Conservation (phyloP, 805 yeast species). For the Candida sakaeoensis region DNA sequence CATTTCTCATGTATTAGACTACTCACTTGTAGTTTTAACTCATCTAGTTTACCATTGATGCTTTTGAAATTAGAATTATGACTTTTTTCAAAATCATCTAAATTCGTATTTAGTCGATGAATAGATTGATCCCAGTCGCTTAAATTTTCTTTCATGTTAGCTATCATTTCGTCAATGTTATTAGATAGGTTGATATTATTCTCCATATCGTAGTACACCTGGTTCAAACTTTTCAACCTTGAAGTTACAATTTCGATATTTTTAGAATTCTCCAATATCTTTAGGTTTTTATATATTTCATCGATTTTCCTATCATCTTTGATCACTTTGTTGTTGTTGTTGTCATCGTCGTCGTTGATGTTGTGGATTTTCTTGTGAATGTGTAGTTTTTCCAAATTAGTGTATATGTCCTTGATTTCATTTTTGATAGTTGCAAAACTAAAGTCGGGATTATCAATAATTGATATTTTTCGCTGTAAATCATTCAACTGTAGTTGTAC, state of each 20-base stretch:
- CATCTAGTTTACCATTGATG: conserved; percentile 16
- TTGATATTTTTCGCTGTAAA: conserved; percentile 28
- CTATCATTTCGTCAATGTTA: conserved; percentile 25
- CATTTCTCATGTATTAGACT: background rate
- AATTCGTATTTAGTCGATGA: conserved; percentile 16
- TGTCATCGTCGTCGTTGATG: conserved; percentile 4
- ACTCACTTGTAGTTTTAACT: conserved; percentile 11
- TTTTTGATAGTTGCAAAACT: conserved; percentile 21
- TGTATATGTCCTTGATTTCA: conserved; percentile 20
- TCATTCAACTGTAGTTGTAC: conserved; percentile 27
- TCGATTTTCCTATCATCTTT: conserved; percentile 17
- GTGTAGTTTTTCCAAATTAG: conserved; percentile 23
- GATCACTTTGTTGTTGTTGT: too few relatives aligned
- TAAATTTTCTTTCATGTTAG: conserved; percentile 23
- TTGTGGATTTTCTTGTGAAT: conserved; percentile 17
- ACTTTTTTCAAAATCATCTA: conserved; percentile 19
- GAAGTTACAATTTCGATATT: conserved; percentile 23
- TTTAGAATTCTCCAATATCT: conserved; percentile 21
- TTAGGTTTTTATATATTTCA: conserved; percentile 22
- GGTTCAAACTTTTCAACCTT: conserved; percentile 30
- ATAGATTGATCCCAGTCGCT: conserved; percentile 28
- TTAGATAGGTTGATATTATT: conserved; percentile 21
- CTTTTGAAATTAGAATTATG: conserved; percentile 22
- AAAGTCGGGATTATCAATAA: conserved; percentile 34
- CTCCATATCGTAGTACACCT: conserved; percentile 30